Evolutionary conservation across 1,284 basidiomycete genomes (phyloP).

Genomic region (Marasmius fiardii): DNA sequence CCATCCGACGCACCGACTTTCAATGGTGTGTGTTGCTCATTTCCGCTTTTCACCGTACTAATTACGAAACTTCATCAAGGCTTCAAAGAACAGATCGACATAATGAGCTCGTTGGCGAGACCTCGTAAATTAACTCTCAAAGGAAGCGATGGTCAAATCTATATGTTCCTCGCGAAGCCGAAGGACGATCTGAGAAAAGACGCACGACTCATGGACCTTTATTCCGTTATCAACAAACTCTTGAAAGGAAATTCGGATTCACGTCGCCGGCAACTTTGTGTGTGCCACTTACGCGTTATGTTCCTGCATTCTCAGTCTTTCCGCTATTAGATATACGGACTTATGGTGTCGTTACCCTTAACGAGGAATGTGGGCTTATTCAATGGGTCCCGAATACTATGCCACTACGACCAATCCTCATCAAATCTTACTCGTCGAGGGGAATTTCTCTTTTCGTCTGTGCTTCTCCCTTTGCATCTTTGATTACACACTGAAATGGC

Average conservation of each 20-base stretch:
- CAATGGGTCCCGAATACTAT: slow-evolving; percentile 98
- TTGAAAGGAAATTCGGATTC: slow-evolving; percentile 94
- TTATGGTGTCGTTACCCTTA: slow-evolving; percentile 94
- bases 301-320: slow-evolving; percentile 4
- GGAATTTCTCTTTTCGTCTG: slow-evolving; percentile 62
- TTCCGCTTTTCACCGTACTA: not conserved
- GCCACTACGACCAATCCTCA: slow-evolving; percentile 79
- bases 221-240: slow-evolving; percentile 97
- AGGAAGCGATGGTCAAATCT: slow-evolving; percentile 81
- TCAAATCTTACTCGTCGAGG: slow-evolving; percentile 68
- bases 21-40: slow-evolving; percentile 42
- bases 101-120: slow-evolving; percentile 93
- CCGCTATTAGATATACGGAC: slow-evolving; percentile 85
- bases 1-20: slow-evolving; percentile 78
- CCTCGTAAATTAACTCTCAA: slow-evolving; percentile 90
- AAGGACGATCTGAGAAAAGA: slow-evolving; percentile 98
- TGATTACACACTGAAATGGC: not conserved
- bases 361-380: slow-evolving; percentile 96
- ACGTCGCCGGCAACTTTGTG: slow-evolving; percentile 84
- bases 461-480: slow-evolving; percentile 20
- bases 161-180: slow-evolving; percentile 96
- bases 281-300: slow-evolving; percentile 26
- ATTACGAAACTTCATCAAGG: slow-evolving; percentile 36
- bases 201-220: slow-evolving; percentile 97
- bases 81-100: slow-evolving; percentile 79